Base-by-base conservation (phyloP, 179 eudicot species). In the Beta lomatogona region DNA sequence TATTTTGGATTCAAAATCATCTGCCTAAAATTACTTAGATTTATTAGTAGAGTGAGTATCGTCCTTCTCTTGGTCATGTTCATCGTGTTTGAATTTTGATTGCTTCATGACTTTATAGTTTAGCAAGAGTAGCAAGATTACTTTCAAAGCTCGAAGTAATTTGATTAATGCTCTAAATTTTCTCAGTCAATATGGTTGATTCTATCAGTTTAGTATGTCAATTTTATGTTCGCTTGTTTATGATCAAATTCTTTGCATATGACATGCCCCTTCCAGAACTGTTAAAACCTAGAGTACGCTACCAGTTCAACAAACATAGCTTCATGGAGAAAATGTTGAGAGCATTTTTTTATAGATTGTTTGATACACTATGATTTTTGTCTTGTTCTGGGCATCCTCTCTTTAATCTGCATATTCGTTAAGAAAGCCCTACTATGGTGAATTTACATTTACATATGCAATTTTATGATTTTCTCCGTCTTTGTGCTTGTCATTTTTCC, bases 211-310 rank as follows among this genome's bases (percentile, higher is more conserved):
- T 36, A 36, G 41, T 25, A n/a, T 41, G 79, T 57, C 28, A 8
- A 41, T 65, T 16, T 44, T 44, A 41, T 11, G 19, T 46, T 61
- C 60, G 18, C 41, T 11, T 19, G 44, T 21, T 21, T 31, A 68
- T 60, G 65, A 21, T 73, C 41, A 13, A 12, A 53, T 8, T 52
- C n/a, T 53, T 73, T 73, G 76, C 61, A 22, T 60, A 58, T 76
- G 68, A n/a, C 78, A 59, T 76, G 22, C 15, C 5, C 36, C 68
- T 41, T 44, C 44, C 14, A 9, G 10, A 59, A 59, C n/a, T 44
- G 46, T 21, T 58, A 14, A 1, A 1, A 55, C 25, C 12, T 9
- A 9, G 66, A 15, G 12, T 13, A 41, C 11, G 19, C 67, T 76
- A n/a, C 78, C 44, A 59, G 21, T 48, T 59, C 25, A n/a, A 31